Evolutionary conservation across 768 basidiomycete genomes (phyloP), one percentile per base, ranked within the genome.

Genomic region (Antrodiella citrinella): DNA sequence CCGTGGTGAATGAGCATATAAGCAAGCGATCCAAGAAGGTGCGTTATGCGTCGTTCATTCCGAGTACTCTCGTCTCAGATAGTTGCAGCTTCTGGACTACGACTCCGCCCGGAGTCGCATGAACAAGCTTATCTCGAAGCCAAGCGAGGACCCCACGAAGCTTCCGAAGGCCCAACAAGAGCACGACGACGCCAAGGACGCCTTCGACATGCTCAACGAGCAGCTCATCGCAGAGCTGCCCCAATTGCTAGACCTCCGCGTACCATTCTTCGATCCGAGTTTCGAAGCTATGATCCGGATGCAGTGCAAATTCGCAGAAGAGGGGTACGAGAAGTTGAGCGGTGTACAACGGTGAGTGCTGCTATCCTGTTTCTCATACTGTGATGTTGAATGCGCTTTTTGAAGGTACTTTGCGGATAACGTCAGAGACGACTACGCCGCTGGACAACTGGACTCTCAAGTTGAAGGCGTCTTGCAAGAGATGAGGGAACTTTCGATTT

Each of bases 211-310:
- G 62, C 76, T 99, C 57, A 98, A 99, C 64, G 82, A 88, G 38
- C 92, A 97, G 59, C 81, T 98, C 60, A 86, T 95, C 57, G 68
- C 74, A 22, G 96, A 98, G 59, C 74, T 99, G 13, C 96, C 96
- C 0, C 84, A 94, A 57, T 71, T 99, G 39, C 79, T 98, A 45
- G 94, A 97, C 61, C 81, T 97, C 18, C 89, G 96, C 35, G 88
- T 99, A 21, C 96, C 96, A 0, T 99, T 91, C 75, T 94, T 98
- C 55, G 96, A 98, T 66, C 96, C 96, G 3, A 93, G 89, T 57
- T 98, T 98, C 64, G 96, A 98, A 69, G 91, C 95, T 43, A 98
- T 98, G 95, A 92, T 93, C 56, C 80, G 96, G 24, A 90, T 96
- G 82, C 96, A 99, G 62, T 81, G 89, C 62, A 93, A 94, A 62